Conservation (phyloP, 2,329 filamentous ascomycete species). For the Parafenestella ontariensis region DNA sequence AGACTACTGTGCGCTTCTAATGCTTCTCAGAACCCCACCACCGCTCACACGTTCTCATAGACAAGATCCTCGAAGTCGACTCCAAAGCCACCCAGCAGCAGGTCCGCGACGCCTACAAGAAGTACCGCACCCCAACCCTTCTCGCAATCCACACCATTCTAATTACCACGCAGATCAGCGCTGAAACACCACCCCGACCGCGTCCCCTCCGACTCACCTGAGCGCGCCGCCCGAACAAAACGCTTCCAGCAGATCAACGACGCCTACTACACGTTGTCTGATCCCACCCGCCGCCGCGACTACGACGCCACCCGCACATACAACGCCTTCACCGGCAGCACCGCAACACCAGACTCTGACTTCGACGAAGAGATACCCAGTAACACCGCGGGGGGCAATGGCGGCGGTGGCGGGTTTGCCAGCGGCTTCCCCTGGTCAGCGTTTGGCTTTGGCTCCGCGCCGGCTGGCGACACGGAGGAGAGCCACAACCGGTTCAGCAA, state of each 20-base stretch:
- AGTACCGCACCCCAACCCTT: slow-evolving; percentile 55
- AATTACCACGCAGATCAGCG: slow-evolving; percentile 67
- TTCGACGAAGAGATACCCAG: slow-evolving; percentile 60
- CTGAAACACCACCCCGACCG: slow-evolving; percentile 94
- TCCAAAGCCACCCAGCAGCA: slow-evolving; percentile 80
- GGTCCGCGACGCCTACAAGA: slow-evolving; percentile 94
- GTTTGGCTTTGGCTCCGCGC: slow-evolving; percentile 64
- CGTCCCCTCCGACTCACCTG: slow-evolving; percentile 81
- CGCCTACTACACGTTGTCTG: slow-evolving; percentile 90
- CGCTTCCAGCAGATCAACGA: slow-evolving; percentile 93
- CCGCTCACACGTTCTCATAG: slow-evolving; percentile 10
- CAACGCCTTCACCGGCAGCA: slow-evolving; percentile 55
- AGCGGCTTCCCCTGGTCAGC: slow-evolving; percentile 78
- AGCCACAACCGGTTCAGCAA: slow-evolving; percentile 67
- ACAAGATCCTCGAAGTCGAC: slow-evolving; percentile 67
- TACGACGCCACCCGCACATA: slow-evolving; percentile 78
- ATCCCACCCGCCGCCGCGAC: slow-evolving; percentile 75
- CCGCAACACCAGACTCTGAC: slow-evolving; percentile 53
- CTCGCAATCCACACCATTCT: background rate
- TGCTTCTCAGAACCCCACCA: background rate
- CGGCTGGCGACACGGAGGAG: slow-evolving; percentile 54
- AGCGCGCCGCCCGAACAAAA: slow-evolving; percentile 80
- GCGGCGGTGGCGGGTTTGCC: slow-evolving; percentile 18
- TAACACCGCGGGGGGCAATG: slow-evolving; percentile 1
- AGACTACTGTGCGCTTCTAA: slow-evolving; percentile 34